Evolutionary conservation across 331 rosid species (phyloP), one percentile per base, ranked within the genome.

Genomic region (Erythrophleum ivorense): DNA sequence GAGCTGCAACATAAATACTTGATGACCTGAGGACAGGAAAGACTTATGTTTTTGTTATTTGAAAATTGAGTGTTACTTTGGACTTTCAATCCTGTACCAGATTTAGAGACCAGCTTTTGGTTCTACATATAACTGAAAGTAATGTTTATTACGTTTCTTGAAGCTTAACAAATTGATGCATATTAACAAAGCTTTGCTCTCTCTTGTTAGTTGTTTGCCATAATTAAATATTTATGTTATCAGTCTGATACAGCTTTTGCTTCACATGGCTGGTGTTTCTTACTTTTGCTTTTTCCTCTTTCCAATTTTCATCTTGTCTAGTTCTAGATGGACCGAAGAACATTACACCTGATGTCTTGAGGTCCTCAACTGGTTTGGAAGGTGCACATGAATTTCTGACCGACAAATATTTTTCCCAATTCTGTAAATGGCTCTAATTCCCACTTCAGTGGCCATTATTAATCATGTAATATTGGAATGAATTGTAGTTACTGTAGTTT

Each of bases 251-350:
- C 62, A 78, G 15, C 46, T 71, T 58, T 71, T 46, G 29, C 83
- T 58, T 70, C 15, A 52, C 64, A 33, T 71, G 33, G 43, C 65
- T 69, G 24, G 68, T 62, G 68, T 80, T 59, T 53, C 71, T 78
- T 79, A 38, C 46, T 46, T 68, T 43, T 18, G 6, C 34, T 10
- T 78, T 54, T 72, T 49, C 65, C 10, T 0, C 21, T 57, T 43
- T 73, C 19, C 4, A 34, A 5, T 80, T 36, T 53, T 79, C 65
- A 45, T 66, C 24, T 67, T 84, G 67, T 87, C 78, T 84, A 95
- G 98, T 91, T 81, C 82, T 95, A 88, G 97, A 93, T 86, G 98
- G 98, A 76, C 70, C 90, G 0, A 91, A 97, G 85, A 88, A 89
- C 21, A 91, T 95, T 62, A 93, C 98, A 19, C 98, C 98, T 2